Base-by-base conservation (phyloP, 345 rosid genomes). In the Arabidopsis arenosa region DNA sequence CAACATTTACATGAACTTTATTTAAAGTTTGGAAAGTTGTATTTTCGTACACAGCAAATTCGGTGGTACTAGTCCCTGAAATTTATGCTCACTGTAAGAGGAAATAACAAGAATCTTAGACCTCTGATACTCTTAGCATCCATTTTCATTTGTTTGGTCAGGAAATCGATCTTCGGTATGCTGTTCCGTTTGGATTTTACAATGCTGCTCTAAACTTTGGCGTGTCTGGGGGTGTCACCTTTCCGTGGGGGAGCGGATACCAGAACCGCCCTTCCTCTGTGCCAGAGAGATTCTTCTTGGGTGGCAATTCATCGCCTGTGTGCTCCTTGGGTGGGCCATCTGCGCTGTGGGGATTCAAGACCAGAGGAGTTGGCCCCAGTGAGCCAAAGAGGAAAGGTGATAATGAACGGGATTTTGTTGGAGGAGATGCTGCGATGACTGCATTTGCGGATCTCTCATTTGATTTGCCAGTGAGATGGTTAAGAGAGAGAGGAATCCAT, bases 381-480 rank as follows among this genome's bases (percentile, higher is more conserved):
- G 97, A 95, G 81, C 84, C 87, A 37, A 88, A 85, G 75, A 84
- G 97, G 83, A 82, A 68, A 72, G 74, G 70, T 66, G 52, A 61
- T 69, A 79, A 53, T 61, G 96, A 83, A 66, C 80, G 86, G 45
- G 99, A 92, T 81, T 88, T 83, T 74, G 77, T 90, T 60, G 99
- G 99, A 75, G 99, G 99, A 83, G 99, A 95, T 75, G 82, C 89
- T 66, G 97, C 97, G 14, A 81, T 85, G 35, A 84, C 92, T 83
- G 88, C 93, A 53, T 92, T 95, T 77, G 97, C 90, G 6, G 97
- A 95, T 75, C 84, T 95, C 73, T 95, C 99, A 52, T 90, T 95
- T 81, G 96, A 95, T 82, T 83, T 92, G 67, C 97, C 97, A 28
- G 74, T 84, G 59, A 88, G 82, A 66, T 95, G 97, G 96, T 81